Evolutionary conservation across 176 grass and related monocot genomes (phyloP).

Genomic region (Tillandsia leiboldiana): DNA sequence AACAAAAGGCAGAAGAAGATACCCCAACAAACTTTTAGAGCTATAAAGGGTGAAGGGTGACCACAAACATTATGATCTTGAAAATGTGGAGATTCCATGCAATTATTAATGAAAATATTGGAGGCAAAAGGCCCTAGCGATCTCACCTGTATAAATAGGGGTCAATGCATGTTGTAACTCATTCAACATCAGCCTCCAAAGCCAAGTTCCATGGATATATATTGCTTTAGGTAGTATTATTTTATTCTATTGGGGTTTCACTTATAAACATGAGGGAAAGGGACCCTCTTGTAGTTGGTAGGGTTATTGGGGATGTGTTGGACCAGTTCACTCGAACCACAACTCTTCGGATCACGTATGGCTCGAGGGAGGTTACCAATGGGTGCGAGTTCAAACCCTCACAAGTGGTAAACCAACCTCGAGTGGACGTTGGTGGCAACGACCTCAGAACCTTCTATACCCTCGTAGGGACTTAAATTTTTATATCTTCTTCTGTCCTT

Average conservation of each 20-base stretch:
- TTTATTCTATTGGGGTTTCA: not conserved
- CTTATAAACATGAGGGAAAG: slow-evolving; percentile 39
- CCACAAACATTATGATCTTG: not conserved
- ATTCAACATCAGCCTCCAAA: not conserved
- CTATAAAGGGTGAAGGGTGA: not conserved
- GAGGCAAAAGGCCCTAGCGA: not conserved
- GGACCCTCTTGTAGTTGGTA: slow-evolving; percentile 63
- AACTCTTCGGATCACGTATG: slow-evolving; percentile 36
- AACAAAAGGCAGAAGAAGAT: not conserved
- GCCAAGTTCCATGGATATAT: not conserved
- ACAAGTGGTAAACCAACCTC: slow-evolving; percentile 50
- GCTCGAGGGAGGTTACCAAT: slow-evolving; percentile 35
- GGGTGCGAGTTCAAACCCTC: slow-evolving; percentile 84
- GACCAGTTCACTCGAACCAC: slow-evolving; percentile 55
- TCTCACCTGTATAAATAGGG: slow-evolving; percentile 25
- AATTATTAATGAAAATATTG: not conserved
- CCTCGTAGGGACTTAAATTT: slow-evolving; percentile 35
- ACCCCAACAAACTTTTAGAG: not conserved
- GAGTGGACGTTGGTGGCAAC: slow-evolving; percentile 64
- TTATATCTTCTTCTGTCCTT: not conserved
- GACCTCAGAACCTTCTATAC: slow-evolving; percentile 85
- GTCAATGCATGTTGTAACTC: not conserved
- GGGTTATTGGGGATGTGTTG: slow-evolving; percentile 80
- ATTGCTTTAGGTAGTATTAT: not conserved
- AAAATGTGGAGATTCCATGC: slow-evolving; percentile 12